phyloP scores from a whole-genome alignment of 1,139 yeast genomes.

The Yamadazyma mexicana region DNA sequence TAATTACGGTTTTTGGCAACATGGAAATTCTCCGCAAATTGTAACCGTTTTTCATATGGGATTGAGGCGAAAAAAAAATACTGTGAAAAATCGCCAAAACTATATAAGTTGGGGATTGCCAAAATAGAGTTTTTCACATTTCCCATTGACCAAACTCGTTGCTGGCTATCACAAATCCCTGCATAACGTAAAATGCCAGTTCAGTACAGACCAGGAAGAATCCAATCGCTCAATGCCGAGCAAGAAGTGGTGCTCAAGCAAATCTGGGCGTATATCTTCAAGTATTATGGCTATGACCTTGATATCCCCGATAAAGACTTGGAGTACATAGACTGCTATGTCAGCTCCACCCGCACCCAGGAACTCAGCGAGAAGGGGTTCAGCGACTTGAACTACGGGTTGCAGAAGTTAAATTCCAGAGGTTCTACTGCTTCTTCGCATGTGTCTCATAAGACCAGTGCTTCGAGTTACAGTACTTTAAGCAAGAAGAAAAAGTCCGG shows the following conservation, averaged over 20 bases:
- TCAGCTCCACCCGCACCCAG: constrained; percentile 29
- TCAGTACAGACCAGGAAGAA: constrained; percentile 38
- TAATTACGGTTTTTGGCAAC: too few relatives aligned
- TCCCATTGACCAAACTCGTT: too few relatives aligned
- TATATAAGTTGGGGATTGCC: background rate
- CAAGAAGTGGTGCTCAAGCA: constrained; percentile 45
- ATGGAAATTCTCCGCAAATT: too few relatives aligned
- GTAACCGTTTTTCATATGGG: too few relatives aligned
- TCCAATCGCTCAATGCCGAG: constrained; percentile 40
- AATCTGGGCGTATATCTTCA: constrained; percentile 39
- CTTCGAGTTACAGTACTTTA: constrained; percentile 17
- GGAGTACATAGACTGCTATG: constrained; percentile 32
- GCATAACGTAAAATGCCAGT: constrained; percentile 4
- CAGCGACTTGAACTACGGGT: constrained; percentile 19
- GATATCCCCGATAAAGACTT: constrained; percentile 34
- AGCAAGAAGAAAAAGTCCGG: constrained; percentile 20
- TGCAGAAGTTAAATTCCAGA: constrained; percentile 28
- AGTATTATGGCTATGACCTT: constrained; percentile 39
- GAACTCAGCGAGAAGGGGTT: constrained; percentile 21
- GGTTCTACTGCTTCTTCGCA: constrained; percentile 28
- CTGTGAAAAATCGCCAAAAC: too few relatives aligned
- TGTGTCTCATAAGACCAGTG: constrained; percentile 25
- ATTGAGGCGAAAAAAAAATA: too few relatives aligned
- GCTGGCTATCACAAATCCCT: too few relatives aligned
- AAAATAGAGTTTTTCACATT: too few relatives aligned